These are phyloP conservation scores for Alternaria viburni DNA, from an alignment of 2,329 filamentous ascomycete species.

Conservation along the genomic window DNA sequence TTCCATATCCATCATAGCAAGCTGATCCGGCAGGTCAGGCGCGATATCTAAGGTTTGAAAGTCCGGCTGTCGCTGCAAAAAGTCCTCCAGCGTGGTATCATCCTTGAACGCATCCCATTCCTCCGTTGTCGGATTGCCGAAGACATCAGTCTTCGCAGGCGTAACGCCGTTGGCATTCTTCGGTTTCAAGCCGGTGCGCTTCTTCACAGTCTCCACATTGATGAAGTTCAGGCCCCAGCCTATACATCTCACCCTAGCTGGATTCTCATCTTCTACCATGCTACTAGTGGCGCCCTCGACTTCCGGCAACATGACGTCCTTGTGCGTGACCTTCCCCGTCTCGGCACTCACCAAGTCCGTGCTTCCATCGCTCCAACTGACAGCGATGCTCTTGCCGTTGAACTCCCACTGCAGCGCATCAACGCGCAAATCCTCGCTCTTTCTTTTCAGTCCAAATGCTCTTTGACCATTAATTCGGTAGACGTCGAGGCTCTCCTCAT, in stretches of 20 bases:
- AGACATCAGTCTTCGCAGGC: conserved; percentile 21
- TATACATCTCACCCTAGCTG: conserved; percentile 51
- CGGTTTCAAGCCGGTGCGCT: conserved; percentile 42
- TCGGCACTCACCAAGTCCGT: conserved; percentile 80
- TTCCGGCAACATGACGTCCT: conserved; percentile 46
- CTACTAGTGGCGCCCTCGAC: background rate
- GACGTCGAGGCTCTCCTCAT: conserved; percentile 72
- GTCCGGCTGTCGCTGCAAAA: conserved; percentile 47
- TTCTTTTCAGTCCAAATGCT: conserved; percentile 62
- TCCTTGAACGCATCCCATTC: conserved; percentile 45
- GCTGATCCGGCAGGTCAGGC: conserved; percentile 48
- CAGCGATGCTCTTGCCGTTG: conserved; percentile 73
- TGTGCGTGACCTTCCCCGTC: conserved; percentile 80
- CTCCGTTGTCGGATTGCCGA: conserved; percentile 34
- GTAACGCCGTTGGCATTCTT: conserved; percentile 18
- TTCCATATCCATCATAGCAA: conserved; percentile 51
- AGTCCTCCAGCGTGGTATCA: conserved; percentile 47
- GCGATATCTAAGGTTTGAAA: conserved; percentile 41
- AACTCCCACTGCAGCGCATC: conserved; percentile 55
- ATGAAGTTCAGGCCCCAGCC: conserved; percentile 64
- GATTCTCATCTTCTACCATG: conserved; percentile 6
- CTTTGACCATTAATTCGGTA: conserved; percentile 79
- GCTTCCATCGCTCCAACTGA: conserved; percentile 82
- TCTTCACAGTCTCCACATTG: conserved; percentile 54
- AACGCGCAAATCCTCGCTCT: conserved; percentile 42